Evolutionary conservation across 176 grass and related monocot genomes (phyloP).

Genomic region (Aegilops sharonensis): DNA sequence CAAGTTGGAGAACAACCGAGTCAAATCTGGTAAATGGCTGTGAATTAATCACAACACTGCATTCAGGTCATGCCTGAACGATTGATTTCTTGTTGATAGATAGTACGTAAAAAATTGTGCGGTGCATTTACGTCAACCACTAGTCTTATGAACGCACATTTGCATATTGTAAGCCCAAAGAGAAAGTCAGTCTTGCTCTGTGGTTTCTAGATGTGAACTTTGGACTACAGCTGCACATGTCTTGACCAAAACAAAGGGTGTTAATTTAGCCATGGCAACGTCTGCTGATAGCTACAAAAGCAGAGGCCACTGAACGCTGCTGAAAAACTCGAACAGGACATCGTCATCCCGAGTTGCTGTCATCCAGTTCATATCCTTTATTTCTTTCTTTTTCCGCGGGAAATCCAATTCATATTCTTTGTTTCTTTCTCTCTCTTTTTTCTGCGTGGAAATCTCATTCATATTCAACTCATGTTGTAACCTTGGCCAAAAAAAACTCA

Average conservation of each 20-base stretch:
- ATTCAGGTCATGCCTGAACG: not conserved
- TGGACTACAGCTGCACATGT: slow-evolving; percentile 14
- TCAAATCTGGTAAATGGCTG: not conserved
- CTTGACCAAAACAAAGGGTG: slow-evolving; percentile 13
- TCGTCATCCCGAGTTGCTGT: not conserved
- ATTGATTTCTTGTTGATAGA: not conserved
- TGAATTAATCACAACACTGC: too few species aligned
- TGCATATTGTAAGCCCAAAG: not conserved
- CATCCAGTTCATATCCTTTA: not conserved
- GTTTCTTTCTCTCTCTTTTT: not conserved
- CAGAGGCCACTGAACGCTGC: not conserved
- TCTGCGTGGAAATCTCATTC: not conserved
- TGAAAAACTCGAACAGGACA: slow-evolving; percentile 17
- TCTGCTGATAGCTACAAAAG: slow-evolving; percentile 21
- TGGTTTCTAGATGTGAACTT: not conserved
- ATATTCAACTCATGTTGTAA: too few species aligned
- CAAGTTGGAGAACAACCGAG: too few species aligned
- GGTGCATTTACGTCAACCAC: not conserved
- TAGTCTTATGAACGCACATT: not conserved
- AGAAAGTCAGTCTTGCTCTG: not conserved
- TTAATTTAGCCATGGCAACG: not conserved
- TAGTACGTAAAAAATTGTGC: not conserved
- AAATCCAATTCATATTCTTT: not conserved
- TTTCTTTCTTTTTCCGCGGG: not conserved
- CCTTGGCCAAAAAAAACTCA: too few species aligned